These are phyloP conservation scores for Misopates orontium DNA, from an alignment of 257 asterid species.

Conservation along the genomic window DNA sequence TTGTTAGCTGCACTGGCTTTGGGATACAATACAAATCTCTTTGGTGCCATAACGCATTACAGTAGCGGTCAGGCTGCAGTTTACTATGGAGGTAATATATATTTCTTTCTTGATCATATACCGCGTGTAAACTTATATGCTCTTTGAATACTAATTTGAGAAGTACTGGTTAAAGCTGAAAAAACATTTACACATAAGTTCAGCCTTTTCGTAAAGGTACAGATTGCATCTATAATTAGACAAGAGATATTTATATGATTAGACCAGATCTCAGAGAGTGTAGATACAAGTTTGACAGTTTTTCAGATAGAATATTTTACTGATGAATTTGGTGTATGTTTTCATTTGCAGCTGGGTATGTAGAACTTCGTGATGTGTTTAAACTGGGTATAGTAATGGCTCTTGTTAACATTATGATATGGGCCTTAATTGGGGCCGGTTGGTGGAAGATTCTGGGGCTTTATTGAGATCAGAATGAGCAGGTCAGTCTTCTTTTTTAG, in stretches of 20 bases:
- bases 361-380: slow-evolving; percentile 60
- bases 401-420: slow-evolving; percentile 50
- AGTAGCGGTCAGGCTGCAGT: slow-evolving; percentile 95
- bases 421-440: slow-evolving; percentile 66
- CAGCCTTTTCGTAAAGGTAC: too few species aligned
- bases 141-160: not conserved
- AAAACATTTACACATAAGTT: too few species aligned
- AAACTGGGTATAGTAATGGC: slow-evolving; percentile 63
- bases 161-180: too few species aligned
- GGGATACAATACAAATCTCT: slow-evolving; percentile 72
- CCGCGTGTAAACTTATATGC: not conserved
- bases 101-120: not conserved
- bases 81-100: slow-evolving; percentile 84
- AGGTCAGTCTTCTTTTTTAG: slow-evolving; percentile 17
- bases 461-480: slow-evolving; percentile 42
- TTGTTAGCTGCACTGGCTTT: slow-evolving; percentile 58
- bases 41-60: slow-evolving; percentile 84
- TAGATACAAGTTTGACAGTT: too few species aligned
- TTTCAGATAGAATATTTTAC: too few species aligned
- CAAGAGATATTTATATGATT: too few species aligned
- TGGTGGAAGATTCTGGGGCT: slow-evolving; percentile 96
- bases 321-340: not conserved
- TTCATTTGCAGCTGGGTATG: slow-evolving; percentile 70
- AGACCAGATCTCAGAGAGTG: too few species aligned
- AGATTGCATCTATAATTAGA: too few species aligned